Base-by-base conservation (phyloP, 345 rosid genomes). In the Brassica incana region DNA sequence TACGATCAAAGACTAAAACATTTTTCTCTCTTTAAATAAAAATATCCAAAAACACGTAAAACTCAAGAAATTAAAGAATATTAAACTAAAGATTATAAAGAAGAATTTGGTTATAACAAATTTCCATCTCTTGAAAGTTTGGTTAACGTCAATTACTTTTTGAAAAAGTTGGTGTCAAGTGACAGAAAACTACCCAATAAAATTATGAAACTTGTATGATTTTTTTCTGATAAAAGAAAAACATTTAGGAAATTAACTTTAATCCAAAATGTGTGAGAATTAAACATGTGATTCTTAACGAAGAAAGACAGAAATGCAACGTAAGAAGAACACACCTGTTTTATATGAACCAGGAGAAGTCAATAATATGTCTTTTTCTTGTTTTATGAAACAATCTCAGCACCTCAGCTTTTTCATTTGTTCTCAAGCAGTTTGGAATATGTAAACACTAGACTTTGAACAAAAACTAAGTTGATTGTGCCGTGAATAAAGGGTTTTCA, bases 301-400 rank as follows among this genome's bases (percentile, higher is more conserved):
- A 67, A 61, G 9, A 61, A 60, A 61, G 35, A 15, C 36, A 15
- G 61, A 72, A 33, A 50, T 50, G 71, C 69, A 74, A 69, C 67
- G 50, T 69, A 69, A 79, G 45, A 74, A 80, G 66, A 36, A 62
- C 45, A 16, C 3, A 79, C 78, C 69, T 73, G 2, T 72, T 79
- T 79, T 23, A 35, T 68, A 56, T 74, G 75, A 79, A 79, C 60
- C 75, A 74, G 15, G 33, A 79, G 65, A 48, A 45, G 59, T 45
- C 69, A 73, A 61, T 25, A 23, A 79, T 50, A 69, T 74, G 14
- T 74, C 45, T 36, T 48, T 73, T 23, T 18, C 38, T 9, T 9
- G 48, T 38, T 67, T 45, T 23, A 73, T 4, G 48, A 74, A 35
- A 74, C 82, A 78, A 72, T 65, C 81, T 5, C 40, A 32, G 48